Conservation (phyloP, 495 filamentous ascomycete species). For the Penicillium coprophilum region DNA sequence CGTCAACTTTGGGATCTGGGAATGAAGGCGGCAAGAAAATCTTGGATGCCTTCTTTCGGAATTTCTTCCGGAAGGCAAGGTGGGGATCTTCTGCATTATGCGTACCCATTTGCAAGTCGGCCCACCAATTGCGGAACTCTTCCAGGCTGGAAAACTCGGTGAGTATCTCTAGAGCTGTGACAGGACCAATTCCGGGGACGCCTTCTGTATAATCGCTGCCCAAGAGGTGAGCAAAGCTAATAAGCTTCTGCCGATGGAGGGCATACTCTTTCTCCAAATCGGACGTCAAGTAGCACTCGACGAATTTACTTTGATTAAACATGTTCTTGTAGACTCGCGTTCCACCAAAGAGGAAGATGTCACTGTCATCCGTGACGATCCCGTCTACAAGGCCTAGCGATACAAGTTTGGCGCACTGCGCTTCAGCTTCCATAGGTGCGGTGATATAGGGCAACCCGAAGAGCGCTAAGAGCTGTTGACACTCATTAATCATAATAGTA, state of each 20-base stretch:
- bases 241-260: constrained; percentile 77
- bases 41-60: constrained; percentile 75
- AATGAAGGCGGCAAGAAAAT: constrained; percentile 80
- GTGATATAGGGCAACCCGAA: constrained; percentile 97
- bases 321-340: constrained; percentile 98
- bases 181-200: constrained; percentile 83
- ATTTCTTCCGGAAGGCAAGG: constrained; percentile 76
- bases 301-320: constrained; percentile 96
- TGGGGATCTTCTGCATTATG: constrained; percentile 39
- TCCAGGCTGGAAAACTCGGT: constrained; percentile 75
- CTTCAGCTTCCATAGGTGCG: constrained; percentile 98
- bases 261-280: constrained; percentile 90
- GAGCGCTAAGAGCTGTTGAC: constrained; percentile 82
- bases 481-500: constrained; percentile 90
- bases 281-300: constrained; percentile 88
- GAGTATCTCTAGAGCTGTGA: constrained; percentile 87
- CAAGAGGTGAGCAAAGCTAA: constrained; percentile 82
- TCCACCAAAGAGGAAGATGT: constrained; percentile 96
- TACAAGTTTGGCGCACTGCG: constrained; percentile 93
- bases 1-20: constrained; percentile 69
- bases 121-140: constrained; percentile 87
- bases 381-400: constrained; percentile 85
- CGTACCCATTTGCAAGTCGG: constrained; percentile 62
- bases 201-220: constrained; percentile 96
- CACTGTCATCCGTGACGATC: constrained; percentile 96